Base-by-base conservation (phyloP, 2,329 filamentous ascomycete genomes). In the Blumeria hordei region DNA sequence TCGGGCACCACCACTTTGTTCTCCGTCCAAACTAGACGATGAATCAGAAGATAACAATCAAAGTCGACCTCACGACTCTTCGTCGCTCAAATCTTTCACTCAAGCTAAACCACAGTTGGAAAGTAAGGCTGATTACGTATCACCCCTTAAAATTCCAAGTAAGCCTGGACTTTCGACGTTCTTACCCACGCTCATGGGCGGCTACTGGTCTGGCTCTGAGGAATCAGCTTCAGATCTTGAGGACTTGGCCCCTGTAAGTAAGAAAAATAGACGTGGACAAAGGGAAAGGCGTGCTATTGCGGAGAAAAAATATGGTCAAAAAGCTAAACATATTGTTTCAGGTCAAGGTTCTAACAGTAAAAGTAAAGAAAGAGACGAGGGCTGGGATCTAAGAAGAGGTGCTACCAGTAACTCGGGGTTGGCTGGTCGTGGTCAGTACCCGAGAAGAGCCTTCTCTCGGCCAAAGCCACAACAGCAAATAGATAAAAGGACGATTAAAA, bases 151-250 rank as follows among this genome's bases (percentile, higher is more conserved):
- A 28, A 28, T 28, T 28, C 32, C 59, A 2, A 50, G 52, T 12
- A 57, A 60, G 53, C 43, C 56, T 21, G 56, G 55, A 7, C 57
- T 57, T 8, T 77, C 39, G 0, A 76, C 76, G 0, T 87, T 88
- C 64, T 69, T 92, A 1, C 85, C 85, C 0, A 79, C 80, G 1
- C 74, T 92, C 14, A 85, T 86, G 74, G 81, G 80, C 18, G 83
- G 83, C 56, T 93, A 90, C 68, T 76, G 85, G 62, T 87, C 83
- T 1, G 84, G 83, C 50, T 85, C 81, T 8, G 83, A 85, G 60
- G 78, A 75, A 0, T 63, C 65, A 47, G 76, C 75, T 6, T 83
- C 81, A 0, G 81, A 84, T 59, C 70, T 85, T 21, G 83, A 87
- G 54, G 69, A 71, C 41, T 66, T 73, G 1, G 76, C 75, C 6